A percentile compares a stretch with the other conserved stretches of the same genome.
Evolutionary conservation across 1,284 basidiomycete species (phyloP).

Genomic region (Phlebopus sp.): DNA sequence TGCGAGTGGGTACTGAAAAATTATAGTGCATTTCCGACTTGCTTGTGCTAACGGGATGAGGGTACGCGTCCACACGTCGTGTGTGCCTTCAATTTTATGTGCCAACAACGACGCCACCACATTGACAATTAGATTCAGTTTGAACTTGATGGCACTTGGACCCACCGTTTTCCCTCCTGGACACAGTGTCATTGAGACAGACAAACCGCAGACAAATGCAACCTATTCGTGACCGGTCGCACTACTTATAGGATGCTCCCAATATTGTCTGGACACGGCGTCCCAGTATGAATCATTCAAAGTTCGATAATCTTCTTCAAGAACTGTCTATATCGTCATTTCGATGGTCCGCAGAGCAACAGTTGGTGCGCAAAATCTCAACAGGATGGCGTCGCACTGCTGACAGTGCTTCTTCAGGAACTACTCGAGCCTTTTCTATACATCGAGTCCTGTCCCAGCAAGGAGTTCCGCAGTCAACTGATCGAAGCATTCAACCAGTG

Average conservation of each 20-base stretch:
- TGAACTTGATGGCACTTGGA: no score
- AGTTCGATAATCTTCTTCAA: conserved; percentile 24
- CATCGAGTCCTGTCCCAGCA: conserved; percentile 85
- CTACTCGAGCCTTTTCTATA: conserved; percentile 90
- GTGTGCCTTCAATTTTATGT: no score
- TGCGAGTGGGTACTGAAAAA: no score
- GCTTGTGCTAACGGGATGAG: no score
- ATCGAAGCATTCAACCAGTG: conserved; percentile 93
- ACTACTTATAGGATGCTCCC: conserved; percentile 11
- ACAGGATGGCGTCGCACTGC: not conserved
- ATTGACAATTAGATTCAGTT: no score
- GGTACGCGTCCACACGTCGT: no score
- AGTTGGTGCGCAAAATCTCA: conserved; percentile 15
- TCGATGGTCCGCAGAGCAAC: conserved; percentile 16
- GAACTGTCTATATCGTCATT: conserved; percentile 14
- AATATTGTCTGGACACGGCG: not conserved
- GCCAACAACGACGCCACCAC: no score
- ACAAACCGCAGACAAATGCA: no score
- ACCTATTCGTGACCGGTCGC: not conserved
- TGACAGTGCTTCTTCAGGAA: conserved; percentile 30
- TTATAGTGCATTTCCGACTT: no score
- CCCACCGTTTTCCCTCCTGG: no score
- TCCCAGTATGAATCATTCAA: conserved; percentile 20
- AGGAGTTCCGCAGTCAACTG: conserved; percentile 86
- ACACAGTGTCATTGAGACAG: no score